Conservation (phyloP, 441 rosid genomes). For the Gossypium schwendimanii region DNA sequence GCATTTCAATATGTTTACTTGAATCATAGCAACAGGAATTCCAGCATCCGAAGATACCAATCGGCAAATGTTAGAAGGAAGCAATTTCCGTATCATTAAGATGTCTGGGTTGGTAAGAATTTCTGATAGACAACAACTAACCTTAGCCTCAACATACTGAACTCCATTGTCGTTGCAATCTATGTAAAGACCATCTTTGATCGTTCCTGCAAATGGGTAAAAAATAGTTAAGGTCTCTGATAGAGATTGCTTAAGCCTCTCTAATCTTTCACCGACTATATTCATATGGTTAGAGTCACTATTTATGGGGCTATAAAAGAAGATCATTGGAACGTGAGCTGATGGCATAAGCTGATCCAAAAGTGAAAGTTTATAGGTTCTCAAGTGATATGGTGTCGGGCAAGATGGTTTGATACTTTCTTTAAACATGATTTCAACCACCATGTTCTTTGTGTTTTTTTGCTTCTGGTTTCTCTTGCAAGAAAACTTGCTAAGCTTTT, state of each 20-base stretch:
- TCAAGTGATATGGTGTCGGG: constrained; percentile 34
- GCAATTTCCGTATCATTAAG: constrained; percentile 19
- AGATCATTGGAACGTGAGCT: constrained; percentile 28
- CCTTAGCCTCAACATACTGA: constrained; percentile 29
- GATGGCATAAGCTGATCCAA: constrained; percentile 33
- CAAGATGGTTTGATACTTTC: constrained; percentile 43
- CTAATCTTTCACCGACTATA: constrained; percentile 10
- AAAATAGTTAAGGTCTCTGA: constrained; percentile 35
- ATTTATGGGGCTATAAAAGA: constrained; percentile 23
- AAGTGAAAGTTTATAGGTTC: constrained; percentile 38
- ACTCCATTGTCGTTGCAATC: constrained; percentile 53
- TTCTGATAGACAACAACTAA: constrained; percentile 15
- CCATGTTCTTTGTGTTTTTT: constrained; percentile 16
- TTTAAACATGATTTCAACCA: constrained; percentile 28
- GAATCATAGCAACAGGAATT: constrained; percentile 34
- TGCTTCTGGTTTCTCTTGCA: not conserved
- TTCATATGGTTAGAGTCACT: constrained; percentile 8
- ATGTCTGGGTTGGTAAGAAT: constrained; percentile 29
- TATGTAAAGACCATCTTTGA: constrained; percentile 29
- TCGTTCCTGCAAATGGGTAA: constrained; percentile 48
- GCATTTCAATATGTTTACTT: constrained; percentile 39
- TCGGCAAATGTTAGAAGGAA: constrained; percentile 1
- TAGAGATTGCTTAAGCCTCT: constrained; percentile 31
- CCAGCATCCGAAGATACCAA: not conserved
- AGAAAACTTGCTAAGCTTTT: not conserved